Conservation (phyloP, 345 rosid genomes). For the Populus nigra region DNA sequence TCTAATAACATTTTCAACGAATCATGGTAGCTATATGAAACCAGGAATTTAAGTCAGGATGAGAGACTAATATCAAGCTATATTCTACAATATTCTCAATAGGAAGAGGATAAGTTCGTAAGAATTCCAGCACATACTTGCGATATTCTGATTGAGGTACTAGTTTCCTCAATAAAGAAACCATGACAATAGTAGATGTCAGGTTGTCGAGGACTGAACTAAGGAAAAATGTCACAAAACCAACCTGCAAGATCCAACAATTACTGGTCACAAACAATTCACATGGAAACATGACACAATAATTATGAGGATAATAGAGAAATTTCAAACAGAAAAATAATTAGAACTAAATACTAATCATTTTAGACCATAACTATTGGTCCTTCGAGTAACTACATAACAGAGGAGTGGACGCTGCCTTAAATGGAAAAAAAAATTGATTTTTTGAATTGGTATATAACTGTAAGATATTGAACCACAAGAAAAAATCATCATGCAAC, state of each 20-base stretch:
- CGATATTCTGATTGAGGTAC: constrained; percentile 90
- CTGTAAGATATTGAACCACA: not conserved
- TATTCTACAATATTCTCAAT: not conserved
- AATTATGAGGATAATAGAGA: not conserved
- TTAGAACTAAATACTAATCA: not conserved
- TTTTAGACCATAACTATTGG: not conserved
- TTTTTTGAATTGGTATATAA: not conserved
- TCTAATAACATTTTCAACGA: not conserved
- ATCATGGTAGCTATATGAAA: not conserved
- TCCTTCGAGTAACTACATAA: not conserved
- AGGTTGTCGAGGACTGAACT: constrained; percentile 89
- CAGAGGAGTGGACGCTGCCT: not conserved
- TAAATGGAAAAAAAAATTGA: not conserved
- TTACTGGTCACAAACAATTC: constrained; percentile 18
- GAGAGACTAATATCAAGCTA: not conserved
- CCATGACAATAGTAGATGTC: constrained; percentile 96
- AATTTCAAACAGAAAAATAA: not conserved
- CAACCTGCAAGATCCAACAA: constrained; percentile 55
- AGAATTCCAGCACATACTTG: constrained; percentile 58
- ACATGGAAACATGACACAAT: not conserved
- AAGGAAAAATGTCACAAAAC: constrained; percentile 87
- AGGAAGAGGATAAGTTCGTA: not conserved
- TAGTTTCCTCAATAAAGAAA: constrained; percentile 81
- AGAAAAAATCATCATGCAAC: not conserved
- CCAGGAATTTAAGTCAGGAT: not conserved